These are phyloP conservation scores for Nadsonia fulvescens DNA, from an alignment of 805 yeast genomes.

Conservation along the genomic window DNA sequence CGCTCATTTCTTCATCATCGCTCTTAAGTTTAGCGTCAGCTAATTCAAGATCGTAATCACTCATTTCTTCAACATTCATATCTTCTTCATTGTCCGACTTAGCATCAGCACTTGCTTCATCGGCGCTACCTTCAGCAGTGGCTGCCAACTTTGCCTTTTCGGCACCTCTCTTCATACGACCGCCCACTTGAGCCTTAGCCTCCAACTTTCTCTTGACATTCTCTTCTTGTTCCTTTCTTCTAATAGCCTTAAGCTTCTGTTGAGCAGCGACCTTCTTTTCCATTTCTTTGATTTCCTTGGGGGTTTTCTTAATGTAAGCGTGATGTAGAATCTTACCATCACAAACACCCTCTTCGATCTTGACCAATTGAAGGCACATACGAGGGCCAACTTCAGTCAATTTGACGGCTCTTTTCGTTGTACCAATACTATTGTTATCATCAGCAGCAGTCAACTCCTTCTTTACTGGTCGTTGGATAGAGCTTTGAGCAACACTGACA, in stretches of 20 bases:
- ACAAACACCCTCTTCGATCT: conserved; percentile 86
- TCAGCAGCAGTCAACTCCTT: conserved; percentile 7
- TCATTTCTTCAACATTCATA: conserved; percentile 17
- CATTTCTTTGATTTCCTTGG: conserved; percentile 37
- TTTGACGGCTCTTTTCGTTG: conserved; percentile 67
- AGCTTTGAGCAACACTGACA: conserved; percentile 7
- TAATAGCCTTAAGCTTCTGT: conserved; percentile 43
- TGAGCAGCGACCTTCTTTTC: conserved; percentile 51
- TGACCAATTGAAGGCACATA: conserved; percentile 51
- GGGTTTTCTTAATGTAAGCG: conserved; percentile 44
- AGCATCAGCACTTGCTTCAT: conserved; percentile 17
- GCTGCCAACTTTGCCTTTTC: conserved; percentile 15
- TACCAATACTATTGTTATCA: conserved; percentile 5
- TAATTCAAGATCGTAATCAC: conserved; percentile 20
- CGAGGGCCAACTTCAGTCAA: conserved; percentile 90
- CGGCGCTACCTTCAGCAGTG: conserved; percentile 6
- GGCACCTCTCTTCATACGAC: conserved; percentile 42
- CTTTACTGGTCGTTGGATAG: conserved; percentile 11
- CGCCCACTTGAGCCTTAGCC: conserved; percentile 53
- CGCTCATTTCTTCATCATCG: conserved; percentile 26
- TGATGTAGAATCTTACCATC: conserved; percentile 81
- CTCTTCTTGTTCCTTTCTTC: conserved; percentile 63
- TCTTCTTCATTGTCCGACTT: conserved; percentile 9
- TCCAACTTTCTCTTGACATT: conserved; percentile 59
- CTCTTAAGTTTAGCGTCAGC: conserved; percentile 26